Base-by-base conservation (phyloP, 306 rosid genomes). In the Macrotyloma uniflorum region DNA sequence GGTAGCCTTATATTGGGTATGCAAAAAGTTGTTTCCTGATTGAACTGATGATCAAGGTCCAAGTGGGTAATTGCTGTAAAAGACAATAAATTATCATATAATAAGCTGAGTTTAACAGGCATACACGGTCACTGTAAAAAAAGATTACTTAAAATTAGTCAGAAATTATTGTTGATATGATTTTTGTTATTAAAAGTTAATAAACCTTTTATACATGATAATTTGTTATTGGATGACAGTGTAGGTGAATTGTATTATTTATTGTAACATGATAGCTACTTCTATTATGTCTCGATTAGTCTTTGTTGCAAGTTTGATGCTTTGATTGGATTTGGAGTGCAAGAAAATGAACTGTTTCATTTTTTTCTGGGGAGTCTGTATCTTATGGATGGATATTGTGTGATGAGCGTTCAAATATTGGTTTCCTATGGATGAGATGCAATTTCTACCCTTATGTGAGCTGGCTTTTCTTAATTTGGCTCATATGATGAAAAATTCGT, bases 241-340 rank as follows among this genome's bases (percentile, higher is more conserved):
- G 16, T 55, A 54, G 5, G 26, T 12, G 35, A 23, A 4, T 14
- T 28, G 20, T 26, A 14, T 59, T 61, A 15, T 28, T 59, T 61
- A 30, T 30, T 28, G 22, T 61, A 2, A 19, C 51, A 65, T 11
- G 18, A 38, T 20, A 33, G 28, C 46, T 15, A 12, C 5, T 19
- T 6, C 12, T 33, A 5, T 49, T 55, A 38, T 9, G 15, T 70
- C 26, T 42, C 49, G 14, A 16, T 30, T 18, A 42, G 70, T 74
- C 38, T 73, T 46, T 58, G 47, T 70, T 40, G 40, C 47, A 46
- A 55, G 46, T 74, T 73, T 73, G 86, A 73, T 64, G 40, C 47
- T 59, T 28, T 59, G 40, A 12, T 26, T 67, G 70, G 58, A 9
- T 45, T 33, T 68, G 69, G 49, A 73, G 54, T 30, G 26, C 24